phyloP scores from a whole-genome alignment of 495 filamentous ascomycete species.

The Peziza echinospora region DNA sequence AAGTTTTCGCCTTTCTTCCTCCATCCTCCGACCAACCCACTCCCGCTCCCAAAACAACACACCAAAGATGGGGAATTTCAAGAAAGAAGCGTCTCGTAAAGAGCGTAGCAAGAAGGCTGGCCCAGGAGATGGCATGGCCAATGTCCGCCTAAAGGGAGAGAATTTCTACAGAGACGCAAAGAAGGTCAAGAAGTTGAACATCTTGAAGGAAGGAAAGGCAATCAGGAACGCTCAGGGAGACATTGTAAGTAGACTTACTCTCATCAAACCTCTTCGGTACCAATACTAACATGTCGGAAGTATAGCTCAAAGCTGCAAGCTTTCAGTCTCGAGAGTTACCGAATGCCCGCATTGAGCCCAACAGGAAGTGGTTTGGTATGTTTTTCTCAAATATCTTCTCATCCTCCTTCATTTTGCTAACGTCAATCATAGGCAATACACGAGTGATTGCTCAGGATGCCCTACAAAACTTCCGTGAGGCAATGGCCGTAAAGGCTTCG shows the following conservation, averaged over 20 bases:
- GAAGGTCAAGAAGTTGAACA: slow-evolving; percentile 65
- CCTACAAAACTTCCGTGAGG: slow-evolving; percentile 65
- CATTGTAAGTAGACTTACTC: slow-evolving; percentile 2
- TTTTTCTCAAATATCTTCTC: neutral
- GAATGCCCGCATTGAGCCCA: slow-evolving; percentile 75
- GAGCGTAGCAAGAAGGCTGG: slow-evolving; percentile 46
- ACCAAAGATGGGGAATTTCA: slow-evolving; percentile 66
- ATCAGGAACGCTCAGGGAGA: slow-evolving; percentile 50
- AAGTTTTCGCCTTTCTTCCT: too few species aligned
- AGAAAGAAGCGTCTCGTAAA: slow-evolving; percentile 74
- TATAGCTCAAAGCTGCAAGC: slow-evolving; percentile 47
- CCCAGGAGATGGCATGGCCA: slow-evolving; percentile 59
- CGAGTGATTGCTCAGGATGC: slow-evolving; percentile 48
- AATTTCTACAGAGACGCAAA: slow-evolving; percentile 86
- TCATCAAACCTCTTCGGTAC: neutral
- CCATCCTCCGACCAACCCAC: neutral
- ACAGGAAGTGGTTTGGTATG: slow-evolving; percentile 57
- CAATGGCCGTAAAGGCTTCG: slow-evolving; percentile 68
- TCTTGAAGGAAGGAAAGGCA: slow-evolving; percentile 64
- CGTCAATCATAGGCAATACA: slow-evolving; percentile 28
- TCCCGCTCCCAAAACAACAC: too few species aligned
- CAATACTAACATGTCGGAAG: slow-evolving; percentile 18
- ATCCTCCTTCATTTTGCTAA: slow-evolving; percentile 6
- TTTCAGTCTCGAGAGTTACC: slow-evolving; percentile 64
- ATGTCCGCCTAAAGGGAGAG: slow-evolving; percentile 86